A percentile compares a stretch with the other conserved stretches of the same genome.
Conservation (phyloP, 257 asterid species). For the Agastache rugosa region DNA sequence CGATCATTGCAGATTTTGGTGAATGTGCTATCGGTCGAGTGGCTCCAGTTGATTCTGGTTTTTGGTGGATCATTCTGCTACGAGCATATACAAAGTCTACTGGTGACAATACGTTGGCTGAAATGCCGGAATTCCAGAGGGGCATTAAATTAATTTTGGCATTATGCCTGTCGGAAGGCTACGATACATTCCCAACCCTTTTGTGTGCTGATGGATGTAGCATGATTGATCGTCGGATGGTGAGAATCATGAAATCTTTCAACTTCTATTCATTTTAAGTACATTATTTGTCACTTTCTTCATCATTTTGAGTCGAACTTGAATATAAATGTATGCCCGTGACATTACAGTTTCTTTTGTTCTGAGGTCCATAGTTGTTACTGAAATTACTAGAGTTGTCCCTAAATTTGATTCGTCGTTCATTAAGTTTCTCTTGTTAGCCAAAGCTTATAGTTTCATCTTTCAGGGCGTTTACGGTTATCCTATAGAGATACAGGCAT, state of each 20-base stretch:
- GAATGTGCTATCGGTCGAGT: conserved; percentile 96
- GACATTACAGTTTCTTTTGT: too few relatives aligned
- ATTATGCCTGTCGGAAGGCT: conserved; percentile 86
- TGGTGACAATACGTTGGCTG: conserved; percentile 86
- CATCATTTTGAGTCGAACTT: neutral
- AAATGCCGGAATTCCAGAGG: conserved; percentile 77
- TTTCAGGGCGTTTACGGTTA: conserved; percentile 90
- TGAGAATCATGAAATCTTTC: conserved; percentile 37
- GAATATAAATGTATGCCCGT: neutral
- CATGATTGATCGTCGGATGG: conserved; percentile 97
- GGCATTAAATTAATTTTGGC: conserved; percentile 82
- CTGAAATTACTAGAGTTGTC: too few relatives aligned
- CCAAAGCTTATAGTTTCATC: too few relatives aligned
- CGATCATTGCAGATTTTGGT: conserved; percentile 91
- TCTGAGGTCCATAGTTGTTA: too few relatives aligned
- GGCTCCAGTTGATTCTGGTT: conserved; percentile 97
- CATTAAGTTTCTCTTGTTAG: neutral
- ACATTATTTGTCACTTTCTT: neutral
- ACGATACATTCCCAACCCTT: conserved; percentile 95
- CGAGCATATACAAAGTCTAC: conserved; percentile 96
- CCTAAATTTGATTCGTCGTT: neutral
- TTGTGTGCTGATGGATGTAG: conserved; percentile 94
- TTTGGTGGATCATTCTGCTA: conserved; percentile 96
- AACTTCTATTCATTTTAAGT: neutral
- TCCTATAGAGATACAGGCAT: conserved; percentile 90